Evolutionary conservation across 352 stramenopile genomes (phyloP), one percentile per base, ranked within the genome.

Genomic region (Thalassiosira sp.): DNA sequence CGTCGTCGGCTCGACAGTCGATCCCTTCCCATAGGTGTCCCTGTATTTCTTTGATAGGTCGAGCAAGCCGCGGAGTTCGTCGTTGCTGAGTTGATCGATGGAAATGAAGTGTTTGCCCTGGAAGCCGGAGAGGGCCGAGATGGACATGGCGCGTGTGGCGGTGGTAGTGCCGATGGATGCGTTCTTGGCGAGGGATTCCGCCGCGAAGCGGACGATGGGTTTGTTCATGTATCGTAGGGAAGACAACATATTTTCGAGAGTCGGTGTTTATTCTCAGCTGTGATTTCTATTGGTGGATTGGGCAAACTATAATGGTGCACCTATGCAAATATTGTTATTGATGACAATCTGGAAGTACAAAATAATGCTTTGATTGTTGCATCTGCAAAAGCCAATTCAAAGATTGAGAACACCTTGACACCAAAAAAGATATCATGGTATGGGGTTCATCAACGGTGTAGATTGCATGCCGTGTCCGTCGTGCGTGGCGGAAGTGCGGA

Each of bases 31-130:
- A 51, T 92, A 92, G 0, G 73, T 79, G 45, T 81, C 67, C 60
- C 88, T 86, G 69, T 84, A 90, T 40, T 89, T 65, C 33, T 88
- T 81, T 11, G 81, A 87, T 24, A 90, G 68, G 64, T 88, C 76
- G 48, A 92, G 79, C 0, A 92, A 65, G n/a, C 84, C 84, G 52
- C 86, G 71, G 5, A 92, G 68, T 76, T 92, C 86, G 57, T 86
- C 73, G 58, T 92, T 92, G 64, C 81, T 90, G 0, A 92, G 77
- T 63, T 90, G 73, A 79, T 90, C 86, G 28, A 90, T 92, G 28
- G 86, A 89, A 31, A 90, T 84, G 54, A 92, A 89, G 63, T 90
- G 71, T 49, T 86, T 63, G 20, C 86, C 86, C 49, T 88, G 79
- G 33, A 92, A 79, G 42, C 61, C 77, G 13, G 54, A 57, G 15